Evolutionary conservation across 225 moss, liverwort and hornwort species (phyloP).

Genomic region (Lunularia cruciata): DNA sequence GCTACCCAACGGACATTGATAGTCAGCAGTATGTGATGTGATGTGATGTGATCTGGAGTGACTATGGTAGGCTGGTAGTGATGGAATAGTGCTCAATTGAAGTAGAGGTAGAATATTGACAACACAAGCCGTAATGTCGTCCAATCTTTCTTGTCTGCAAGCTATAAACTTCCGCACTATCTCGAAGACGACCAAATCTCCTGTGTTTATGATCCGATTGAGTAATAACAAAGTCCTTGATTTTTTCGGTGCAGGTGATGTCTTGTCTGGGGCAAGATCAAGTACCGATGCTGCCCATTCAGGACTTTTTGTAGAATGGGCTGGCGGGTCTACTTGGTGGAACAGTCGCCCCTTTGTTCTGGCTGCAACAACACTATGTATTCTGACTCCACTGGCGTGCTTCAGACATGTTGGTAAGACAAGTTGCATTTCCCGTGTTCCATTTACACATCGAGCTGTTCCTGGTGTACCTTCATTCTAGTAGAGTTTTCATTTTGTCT

Average conservation of each 20-base stretch:
- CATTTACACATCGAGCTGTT: no score
- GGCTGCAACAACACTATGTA: conserved; percentile 49
- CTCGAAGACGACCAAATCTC: neutral
- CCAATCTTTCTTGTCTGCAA: no score
- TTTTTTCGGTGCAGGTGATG: conserved; percentile 59
- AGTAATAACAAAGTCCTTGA: neutral
- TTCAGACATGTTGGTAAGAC: conserved; percentile 75
- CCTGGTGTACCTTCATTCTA: no score
- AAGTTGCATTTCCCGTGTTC: no score
- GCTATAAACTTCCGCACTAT: neutral
- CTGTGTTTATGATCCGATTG: neutral
- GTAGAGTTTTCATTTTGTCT: no score
- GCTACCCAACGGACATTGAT: no score
- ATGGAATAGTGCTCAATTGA: neutral
- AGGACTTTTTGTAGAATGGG: conserved; percentile 76
- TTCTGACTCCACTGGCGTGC: conserved; percentile 66
- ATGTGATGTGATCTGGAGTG: neutral
- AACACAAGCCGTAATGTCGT: neutral
- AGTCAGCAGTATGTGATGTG: no score
- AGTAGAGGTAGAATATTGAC: neutral
- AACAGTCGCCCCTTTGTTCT: conserved; percentile 71
- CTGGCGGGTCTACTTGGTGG: conserved; percentile 87
- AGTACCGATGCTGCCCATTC: conserved; percentile 50
- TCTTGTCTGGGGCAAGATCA: conserved; percentile 61
- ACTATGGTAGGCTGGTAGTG: neutral